Percentiles rank a stretch among this genome's conserved stretches.
phyloP scores from a whole-genome alignment of 2,329 filamentous ascomycete species.

The Fusarium subglutinans region DNA sequence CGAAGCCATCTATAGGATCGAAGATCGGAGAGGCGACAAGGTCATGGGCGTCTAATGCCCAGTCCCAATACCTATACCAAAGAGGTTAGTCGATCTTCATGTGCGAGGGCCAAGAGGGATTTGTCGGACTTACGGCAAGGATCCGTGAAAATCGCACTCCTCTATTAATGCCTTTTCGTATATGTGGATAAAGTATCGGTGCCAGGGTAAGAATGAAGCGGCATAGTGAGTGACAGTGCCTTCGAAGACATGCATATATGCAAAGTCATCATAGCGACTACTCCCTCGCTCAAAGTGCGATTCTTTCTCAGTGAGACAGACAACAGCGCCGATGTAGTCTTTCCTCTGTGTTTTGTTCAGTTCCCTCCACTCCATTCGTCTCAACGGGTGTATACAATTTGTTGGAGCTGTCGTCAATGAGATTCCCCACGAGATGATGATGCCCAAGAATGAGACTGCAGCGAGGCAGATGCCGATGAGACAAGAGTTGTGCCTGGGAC shows the following conservation, averaged over 20 bases:
- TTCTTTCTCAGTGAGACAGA: neutral
- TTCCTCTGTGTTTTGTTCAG: neutral
- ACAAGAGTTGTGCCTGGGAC: neutral
- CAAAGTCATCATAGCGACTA: neutral
- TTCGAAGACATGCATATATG: neutral
- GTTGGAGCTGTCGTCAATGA: neutral
- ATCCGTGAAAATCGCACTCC: neutral
- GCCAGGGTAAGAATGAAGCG: neutral
- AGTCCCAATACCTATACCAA: neutral
- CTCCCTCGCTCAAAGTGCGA: neutral
- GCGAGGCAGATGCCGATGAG: neutral
- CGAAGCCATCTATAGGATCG: neutral
- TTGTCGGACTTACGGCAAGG: neutral
- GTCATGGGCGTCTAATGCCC: neutral
- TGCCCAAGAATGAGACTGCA: neutral
- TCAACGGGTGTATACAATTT: neutral
- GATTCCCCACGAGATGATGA: neutral
- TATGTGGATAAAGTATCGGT: neutral
- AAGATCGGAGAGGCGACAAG: neutral
- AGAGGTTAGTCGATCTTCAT: neutral
- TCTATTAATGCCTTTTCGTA: neutral
- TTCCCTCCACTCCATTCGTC: neutral
- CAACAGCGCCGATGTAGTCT: neutral
- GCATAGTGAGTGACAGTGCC: neutral
- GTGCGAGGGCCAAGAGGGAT: accelerated